phyloP scores from a whole-genome alignment of 1,284 basidiomycete species.

The Melampsora americana region DNA sequence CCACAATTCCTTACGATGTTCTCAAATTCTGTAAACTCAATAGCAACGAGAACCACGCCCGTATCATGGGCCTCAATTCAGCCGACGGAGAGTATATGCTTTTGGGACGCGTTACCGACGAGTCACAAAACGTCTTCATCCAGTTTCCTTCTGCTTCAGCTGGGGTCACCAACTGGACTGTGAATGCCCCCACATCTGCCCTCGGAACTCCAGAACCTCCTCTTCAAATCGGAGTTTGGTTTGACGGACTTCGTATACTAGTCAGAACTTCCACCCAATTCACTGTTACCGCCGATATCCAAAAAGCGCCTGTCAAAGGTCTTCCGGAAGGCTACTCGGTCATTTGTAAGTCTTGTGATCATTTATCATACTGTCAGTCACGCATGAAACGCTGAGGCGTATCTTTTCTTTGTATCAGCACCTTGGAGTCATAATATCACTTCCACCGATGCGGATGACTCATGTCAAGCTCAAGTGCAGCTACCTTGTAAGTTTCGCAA shows the following conservation, averaged over 20 bases:
- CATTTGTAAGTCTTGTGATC: neutral
- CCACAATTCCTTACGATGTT: neutral
- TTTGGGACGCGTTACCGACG: conserved; percentile 12
- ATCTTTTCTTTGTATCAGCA: neutral
- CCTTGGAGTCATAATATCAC: conserved; percentile 6
- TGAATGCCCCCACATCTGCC: neutral
- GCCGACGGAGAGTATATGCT: conserved; percentile 28
- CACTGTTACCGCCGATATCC: neutral
- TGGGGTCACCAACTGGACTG: conserved; percentile 5
- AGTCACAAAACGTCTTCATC: neutral
- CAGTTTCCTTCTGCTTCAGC: neutral
- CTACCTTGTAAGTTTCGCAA: neutral
- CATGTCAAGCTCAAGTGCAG: conserved; percentile 1
- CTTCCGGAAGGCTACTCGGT: neutral
- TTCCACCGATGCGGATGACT: neutral
- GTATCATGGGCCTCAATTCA: conserved; percentile 21
- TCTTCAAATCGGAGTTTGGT: conserved; percentile 28
- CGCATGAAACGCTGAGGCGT: neutral
- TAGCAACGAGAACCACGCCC: conserved; percentile 20
- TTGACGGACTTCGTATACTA: conserved; percentile 21
- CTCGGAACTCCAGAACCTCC: neutral
- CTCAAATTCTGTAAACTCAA: neutral
- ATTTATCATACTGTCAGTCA: neutral
- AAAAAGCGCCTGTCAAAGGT: neutral
- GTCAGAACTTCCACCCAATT: conserved; percentile 5